These are phyloP conservation scores for Triticum dicoccoides DNA, from an alignment of 176 grass and related monocot genomes.

Conservation along the genomic window DNA sequence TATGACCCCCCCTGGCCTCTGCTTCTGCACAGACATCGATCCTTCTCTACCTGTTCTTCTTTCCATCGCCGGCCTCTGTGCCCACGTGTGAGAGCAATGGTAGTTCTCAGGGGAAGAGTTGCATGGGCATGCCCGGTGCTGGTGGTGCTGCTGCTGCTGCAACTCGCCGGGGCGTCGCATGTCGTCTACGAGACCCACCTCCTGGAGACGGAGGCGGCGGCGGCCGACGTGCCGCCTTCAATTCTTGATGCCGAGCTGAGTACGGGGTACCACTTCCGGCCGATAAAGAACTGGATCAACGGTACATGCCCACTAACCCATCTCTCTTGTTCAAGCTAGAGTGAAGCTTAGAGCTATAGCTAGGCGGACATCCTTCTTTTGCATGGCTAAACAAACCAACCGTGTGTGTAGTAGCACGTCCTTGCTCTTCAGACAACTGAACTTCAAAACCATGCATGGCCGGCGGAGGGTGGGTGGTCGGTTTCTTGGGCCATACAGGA, in stretches of 20 bases:
- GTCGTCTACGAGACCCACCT: slow-evolving; percentile 27
- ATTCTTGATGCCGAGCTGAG: slow-evolving; percentile 35
- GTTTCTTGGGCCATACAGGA: too few relatives aligned
- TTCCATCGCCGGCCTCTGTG: neutral
- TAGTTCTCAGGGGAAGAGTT: neutral
- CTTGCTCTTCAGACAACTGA: neutral
- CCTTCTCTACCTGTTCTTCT: neutral
- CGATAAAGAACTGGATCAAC: slow-evolving; percentile 75
- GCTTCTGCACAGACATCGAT: slow-evolving; percentile 5
- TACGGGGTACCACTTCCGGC: slow-evolving; percentile 67
- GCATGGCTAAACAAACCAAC: neutral
- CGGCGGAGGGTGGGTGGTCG: neutral
- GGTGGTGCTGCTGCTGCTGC: slow-evolving; percentile 16
- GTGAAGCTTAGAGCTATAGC: neutral
- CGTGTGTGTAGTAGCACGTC: neutral
- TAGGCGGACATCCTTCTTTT: neutral
- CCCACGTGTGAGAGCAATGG: slow-evolving; percentile 22
- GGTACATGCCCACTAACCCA: slow-evolving; percentile 35
- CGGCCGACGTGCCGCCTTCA: slow-evolving; percentile 37
- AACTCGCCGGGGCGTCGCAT: slow-evolving; percentile 47
- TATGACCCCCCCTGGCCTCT: slow-evolving; percentile 22
- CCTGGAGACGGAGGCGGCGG: neutral
- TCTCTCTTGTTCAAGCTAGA: neutral
- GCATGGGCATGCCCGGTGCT: slow-evolving; percentile 20
- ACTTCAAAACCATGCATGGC: neutral